Evolutionary conservation across 169 alveolate genomes (phyloP).

Genomic region (Hepatocystis sp.): DNA sequence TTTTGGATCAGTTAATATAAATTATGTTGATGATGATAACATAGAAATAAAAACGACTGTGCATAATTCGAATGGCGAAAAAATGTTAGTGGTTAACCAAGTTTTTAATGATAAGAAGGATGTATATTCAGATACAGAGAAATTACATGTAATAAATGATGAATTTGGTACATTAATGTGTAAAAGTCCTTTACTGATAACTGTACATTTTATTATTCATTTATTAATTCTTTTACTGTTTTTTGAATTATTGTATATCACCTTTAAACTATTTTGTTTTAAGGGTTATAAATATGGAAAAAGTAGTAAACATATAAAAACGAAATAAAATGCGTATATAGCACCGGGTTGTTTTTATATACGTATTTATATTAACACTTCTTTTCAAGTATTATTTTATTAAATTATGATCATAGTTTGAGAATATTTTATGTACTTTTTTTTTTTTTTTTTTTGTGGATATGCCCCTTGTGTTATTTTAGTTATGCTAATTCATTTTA

Average conservation of each 20-base stretch:
- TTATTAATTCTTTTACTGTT: conserved; percentile 35
- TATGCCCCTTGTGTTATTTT: no score
- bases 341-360: no score
- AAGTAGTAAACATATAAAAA: conserved; percentile 18
- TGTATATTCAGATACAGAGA: conserved; percentile 27
- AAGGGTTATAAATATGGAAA: no score
- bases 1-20: conserved; percentile 46
- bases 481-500: no score
- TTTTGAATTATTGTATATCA: conserved; percentile 12
- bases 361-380: no score
- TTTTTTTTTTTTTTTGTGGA: no score
- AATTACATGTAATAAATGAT: conserved; percentile 51
- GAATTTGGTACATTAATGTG: conserved; percentile 47
- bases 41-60: conserved; percentile 34
- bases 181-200: conserved; percentile 19
- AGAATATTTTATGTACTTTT: no score
- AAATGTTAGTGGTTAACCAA: conserved; percentile 54
- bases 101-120: conserved; percentile 45
- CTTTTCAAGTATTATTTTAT: no score
- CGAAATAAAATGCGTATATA: conserved; percentile 12
- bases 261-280: conserved; percentile 11
- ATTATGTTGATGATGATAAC: conserved; percentile 22
- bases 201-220: conserved; percentile 23
- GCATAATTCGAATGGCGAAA: conserved; percentile 49
- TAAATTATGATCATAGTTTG: no score